Conservation (phyloP, 495 filamentous ascomycete species). For the Bryoglossum gracile region DNA sequence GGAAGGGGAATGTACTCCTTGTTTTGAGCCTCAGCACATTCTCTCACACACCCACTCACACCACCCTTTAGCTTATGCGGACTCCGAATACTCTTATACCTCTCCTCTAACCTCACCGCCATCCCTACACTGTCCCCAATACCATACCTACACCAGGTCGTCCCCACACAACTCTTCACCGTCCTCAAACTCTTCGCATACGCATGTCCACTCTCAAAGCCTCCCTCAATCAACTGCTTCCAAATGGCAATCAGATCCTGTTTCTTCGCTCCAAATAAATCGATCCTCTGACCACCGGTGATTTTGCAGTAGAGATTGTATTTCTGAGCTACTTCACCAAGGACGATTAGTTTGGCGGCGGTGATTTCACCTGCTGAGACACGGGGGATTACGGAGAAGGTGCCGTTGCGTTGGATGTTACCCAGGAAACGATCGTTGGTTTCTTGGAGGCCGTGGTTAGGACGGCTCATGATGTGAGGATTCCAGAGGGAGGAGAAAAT, state of each 20-base stretch:
- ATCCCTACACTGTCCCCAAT: constrained; percentile 96
- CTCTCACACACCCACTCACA: constrained; percentile 85
- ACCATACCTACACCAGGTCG: constrained; percentile 91
- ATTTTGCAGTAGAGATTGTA: constrained; percentile 92
- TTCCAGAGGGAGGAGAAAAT: constrained; percentile 86
- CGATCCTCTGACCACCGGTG: constrained; percentile 90
- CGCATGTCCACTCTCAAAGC: constrained; percentile 94
- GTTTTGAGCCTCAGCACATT: constrained; percentile 93
- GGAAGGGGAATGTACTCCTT: constrained; percentile 60
- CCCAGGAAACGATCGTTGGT: constrained; percentile 92
- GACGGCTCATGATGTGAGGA: constrained; percentile 71
- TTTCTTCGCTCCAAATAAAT: constrained; percentile 92
- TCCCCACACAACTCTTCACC: constrained; percentile 92
- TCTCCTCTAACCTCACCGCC: constrained; percentile 85
- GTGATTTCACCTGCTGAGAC: constrained; percentile 88
- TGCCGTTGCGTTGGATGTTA: constrained; percentile 93
- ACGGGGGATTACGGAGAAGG: constrained; percentile 83
- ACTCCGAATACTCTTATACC: constrained; percentile 85
- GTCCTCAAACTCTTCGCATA: constrained; percentile 91
- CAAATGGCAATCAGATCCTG: constrained; percentile 89
- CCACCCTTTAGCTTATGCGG: constrained; percentile 95
- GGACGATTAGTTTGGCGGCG: constrained; percentile 79
- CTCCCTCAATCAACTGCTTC: constrained; percentile 74
- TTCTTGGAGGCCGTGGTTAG: constrained; percentile 76
- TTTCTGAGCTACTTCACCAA: constrained; percentile 83